Base-by-base conservation (phyloP, 768 basidiomycete genomes). In the Lepiota venenata region DNA sequence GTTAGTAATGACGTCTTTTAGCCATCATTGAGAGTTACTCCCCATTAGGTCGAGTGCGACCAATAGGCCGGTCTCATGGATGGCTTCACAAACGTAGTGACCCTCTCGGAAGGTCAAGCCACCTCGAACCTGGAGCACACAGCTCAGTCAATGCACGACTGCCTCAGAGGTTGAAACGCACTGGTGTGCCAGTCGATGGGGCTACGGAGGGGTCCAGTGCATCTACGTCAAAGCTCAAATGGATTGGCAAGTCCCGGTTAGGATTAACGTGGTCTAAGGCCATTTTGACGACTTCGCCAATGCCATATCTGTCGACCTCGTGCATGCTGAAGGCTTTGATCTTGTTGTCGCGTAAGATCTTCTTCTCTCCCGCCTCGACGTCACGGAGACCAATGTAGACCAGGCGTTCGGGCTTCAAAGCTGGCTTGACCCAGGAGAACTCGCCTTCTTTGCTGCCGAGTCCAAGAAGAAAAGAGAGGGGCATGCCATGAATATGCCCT, bases 401-500 rank as follows among this genome's bases (percentile, higher is more conserved):
- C 45, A 98, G 71, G 29, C 88, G 83, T 36, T 85, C 79, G 1
- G 91, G 74, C 66, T 75, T 83, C 35, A 98, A 77, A 21, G 73
- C 64, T 36, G 84, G 84, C 66, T 83, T 83, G 58, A 67, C 77
- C 84, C 73, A 85, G 52, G 71, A 65, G 52, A 75, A 81, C 55
- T 73, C 76, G 15, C 75, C 61, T 10, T 78, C 64, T 52, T 71
- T 57, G 56, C 62, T 64, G 22, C 73, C 87, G 66, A 71, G 80
- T 68, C 69, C 91, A 67, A 81, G 71, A 47, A 99, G 82, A 82
- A 98, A 98, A 4, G 97, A 92, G 41, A 98, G 82, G 18, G 97
- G 97, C 88, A 97, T 98, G 57, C 97, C 97, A 71, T 99, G 97
- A 43, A 99, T 87, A 71, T 98, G 98, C 27, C 96, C 96, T 81